Percentiles rank a stretch among this genome's conserved stretches.
phyloP scores from a whole-genome alignment of 2,329 filamentous ascomycete genomes.

The Fusarium oligoseptatum region DNA sequence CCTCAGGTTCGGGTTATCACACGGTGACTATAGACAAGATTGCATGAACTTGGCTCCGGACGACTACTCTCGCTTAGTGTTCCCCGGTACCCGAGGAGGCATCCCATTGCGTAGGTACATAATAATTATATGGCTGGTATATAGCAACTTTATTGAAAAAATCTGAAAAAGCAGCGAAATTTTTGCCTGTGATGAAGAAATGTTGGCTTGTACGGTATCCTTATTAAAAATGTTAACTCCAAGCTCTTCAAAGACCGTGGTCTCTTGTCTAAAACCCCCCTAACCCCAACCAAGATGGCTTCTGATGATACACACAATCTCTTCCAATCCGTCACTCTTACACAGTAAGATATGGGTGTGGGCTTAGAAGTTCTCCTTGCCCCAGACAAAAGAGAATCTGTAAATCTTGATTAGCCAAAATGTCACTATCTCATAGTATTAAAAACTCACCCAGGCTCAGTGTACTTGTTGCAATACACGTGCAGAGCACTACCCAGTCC shows the following conservation, averaged over 20 bases:
- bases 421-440: background rate
- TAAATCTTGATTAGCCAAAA: slow-evolving; percentile 44
- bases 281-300: slow-evolving; percentile 11
- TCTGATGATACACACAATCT: slow-evolving; percentile 28
- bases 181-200: slow-evolving; percentile 16
- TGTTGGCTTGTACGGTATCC: slow-evolving; percentile 30
- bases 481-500: slow-evolving; percentile 81
- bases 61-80: background rate
- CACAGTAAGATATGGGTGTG: background rate
- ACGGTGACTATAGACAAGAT: background rate
- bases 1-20: background rate
- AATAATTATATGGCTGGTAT: background rate
- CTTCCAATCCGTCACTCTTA: slow-evolving; percentile 12
- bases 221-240: slow-evolving; percentile 40
- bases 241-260: slow-evolving; percentile 15
- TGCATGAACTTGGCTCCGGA: background rate
- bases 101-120: background rate
- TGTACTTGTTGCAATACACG: slow-evolving; percentile 90
- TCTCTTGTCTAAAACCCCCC: background rate
- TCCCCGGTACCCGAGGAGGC: background rate
- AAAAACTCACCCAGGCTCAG: slow-evolving; percentile 77
- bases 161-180: slow-evolving; percentile 17
- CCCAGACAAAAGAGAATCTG: slow-evolving; percentile 76
- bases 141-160: slow-evolving; percentile 4
- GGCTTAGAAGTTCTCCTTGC: slow-evolving; percentile 71